These are phyloP conservation scores for Ulmus americana DNA, from an alignment of 331 rosid species.

Conservation along the genomic window DNA sequence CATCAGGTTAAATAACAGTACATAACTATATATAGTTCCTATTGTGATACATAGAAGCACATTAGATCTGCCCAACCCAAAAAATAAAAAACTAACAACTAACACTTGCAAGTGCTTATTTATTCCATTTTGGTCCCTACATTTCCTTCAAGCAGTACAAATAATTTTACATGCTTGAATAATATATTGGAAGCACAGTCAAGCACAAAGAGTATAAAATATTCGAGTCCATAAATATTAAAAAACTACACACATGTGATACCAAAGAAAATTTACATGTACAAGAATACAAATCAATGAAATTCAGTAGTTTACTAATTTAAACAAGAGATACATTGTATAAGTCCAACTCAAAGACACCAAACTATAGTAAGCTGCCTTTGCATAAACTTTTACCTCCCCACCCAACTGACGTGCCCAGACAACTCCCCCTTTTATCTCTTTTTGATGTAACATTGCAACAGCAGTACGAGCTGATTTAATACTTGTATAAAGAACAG, in stretches of 20 bases:
- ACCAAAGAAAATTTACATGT: neutral
- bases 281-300: conserved; percentile 2
- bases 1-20: neutral
- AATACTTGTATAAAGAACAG: conserved; percentile 78
- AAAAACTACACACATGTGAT: neutral
- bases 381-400: conserved; percentile 47
- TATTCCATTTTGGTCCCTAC: neutral
- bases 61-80: neutral
- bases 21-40: neutral
- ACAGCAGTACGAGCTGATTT: conserved; percentile 85
- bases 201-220: neutral
- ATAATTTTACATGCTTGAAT: neutral
- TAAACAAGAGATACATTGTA: conserved; percentile 4
- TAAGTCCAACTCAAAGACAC: neutral
- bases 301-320: conserved; percentile 15
- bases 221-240: neutral
- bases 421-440: conserved; percentile 56
- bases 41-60: neutral
- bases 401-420: conserved; percentile 99
- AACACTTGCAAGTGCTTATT: neutral
- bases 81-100: neutral
- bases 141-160: conserved; percentile 3
- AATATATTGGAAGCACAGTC: neutral
- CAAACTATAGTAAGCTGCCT: neutral
- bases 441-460: conserved; percentile 55